Evolutionary conservation across 2,329 filamentous ascomycete genomes (phyloP).

Genomic region (Phoma sp.): DNA sequence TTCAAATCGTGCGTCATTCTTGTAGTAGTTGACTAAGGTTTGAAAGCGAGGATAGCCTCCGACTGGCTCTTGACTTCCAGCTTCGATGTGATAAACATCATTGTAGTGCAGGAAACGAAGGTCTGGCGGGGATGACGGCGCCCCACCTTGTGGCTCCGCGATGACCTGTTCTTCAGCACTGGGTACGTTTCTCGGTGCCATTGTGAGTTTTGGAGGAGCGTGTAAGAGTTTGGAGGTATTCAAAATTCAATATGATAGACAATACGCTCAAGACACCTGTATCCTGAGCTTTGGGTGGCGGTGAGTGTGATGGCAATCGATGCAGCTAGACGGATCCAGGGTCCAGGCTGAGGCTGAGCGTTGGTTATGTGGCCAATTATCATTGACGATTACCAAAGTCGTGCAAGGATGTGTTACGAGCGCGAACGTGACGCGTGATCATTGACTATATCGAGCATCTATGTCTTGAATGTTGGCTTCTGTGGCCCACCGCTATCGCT

Average conservation of each 20-base stretch:
- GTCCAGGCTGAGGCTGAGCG: conserved; percentile 31
- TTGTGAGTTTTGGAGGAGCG: conserved; percentile 17
- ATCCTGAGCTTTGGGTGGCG: conserved; percentile 23
- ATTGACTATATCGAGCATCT: conserved; percentile 7
- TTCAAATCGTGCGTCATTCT: conserved; percentile 64
- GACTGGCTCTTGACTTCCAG: conserved; percentile 77
- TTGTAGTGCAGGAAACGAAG: conserved; percentile 90
- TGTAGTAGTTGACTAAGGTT: conserved; percentile 78
- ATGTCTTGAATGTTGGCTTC: not conserved
- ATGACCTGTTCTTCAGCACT: conserved; percentile 47
- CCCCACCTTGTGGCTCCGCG: conserved; percentile 53
- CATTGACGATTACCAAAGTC: conserved; percentile 24
- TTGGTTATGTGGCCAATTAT: conserved; percentile 31
- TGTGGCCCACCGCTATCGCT: conserved; percentile 13
- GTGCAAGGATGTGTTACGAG: conserved; percentile 22
- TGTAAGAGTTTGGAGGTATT: not conserved
- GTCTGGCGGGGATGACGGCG: conserved; percentile 64
- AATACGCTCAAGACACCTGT: conserved; percentile 13
- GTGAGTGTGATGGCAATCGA: conserved; percentile 32
- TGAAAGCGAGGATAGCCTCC: conserved; percentile 85
- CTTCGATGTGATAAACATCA: conserved; percentile 90
- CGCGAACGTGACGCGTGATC: conserved; percentile 6
- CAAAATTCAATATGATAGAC: no score
- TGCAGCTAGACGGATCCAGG: conserved; percentile 33
- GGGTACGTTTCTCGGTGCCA: conserved; percentile 36